Conservation (phyloP, 305 asterid species). For the Rubia balearica region DNA sequence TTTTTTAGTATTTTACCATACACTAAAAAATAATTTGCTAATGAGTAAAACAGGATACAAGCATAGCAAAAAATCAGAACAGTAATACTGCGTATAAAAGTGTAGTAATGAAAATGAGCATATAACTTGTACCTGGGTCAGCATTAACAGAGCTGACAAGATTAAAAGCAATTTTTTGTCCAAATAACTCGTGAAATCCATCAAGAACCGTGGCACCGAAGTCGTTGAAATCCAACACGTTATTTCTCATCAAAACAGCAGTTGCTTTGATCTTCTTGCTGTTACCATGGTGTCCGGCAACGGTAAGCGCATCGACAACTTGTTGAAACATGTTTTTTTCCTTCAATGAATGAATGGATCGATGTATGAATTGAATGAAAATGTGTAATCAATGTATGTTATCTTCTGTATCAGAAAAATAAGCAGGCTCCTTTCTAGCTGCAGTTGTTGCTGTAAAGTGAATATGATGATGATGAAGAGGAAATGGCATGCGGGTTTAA, state of each 20-base stretch:
- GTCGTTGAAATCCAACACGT: slow-evolving; percentile 47
- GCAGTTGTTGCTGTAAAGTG: neutral
- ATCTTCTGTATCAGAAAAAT: no score
- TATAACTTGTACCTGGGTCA: slow-evolving; percentile 15
- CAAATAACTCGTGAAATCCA: slow-evolving; percentile 35
- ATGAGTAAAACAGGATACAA: no score
- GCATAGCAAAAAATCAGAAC: neutral
- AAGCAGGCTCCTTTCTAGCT: neutral
- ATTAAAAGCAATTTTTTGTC: slow-evolving; percentile 34
- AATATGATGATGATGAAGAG: neutral
- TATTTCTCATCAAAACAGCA: slow-evolving; percentile 50
- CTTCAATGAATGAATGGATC: neutral
- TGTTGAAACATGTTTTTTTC: neutral
- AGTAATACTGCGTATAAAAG: no score
- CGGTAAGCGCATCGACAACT: neutral
- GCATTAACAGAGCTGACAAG: slow-evolving; percentile 33
- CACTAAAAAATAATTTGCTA: no score
- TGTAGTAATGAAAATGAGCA: no score
- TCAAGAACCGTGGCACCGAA: slow-evolving; percentile 34
- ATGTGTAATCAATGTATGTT: neutral
- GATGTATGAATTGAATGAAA: neutral
- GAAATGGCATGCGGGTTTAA: neutral
- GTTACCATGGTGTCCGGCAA: neutral
- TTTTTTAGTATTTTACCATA: no score
- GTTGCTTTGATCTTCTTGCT: slow-evolving; percentile 32